Conservation (phyloP, 805 yeast species). For the Ogataea methanolica region DNA sequence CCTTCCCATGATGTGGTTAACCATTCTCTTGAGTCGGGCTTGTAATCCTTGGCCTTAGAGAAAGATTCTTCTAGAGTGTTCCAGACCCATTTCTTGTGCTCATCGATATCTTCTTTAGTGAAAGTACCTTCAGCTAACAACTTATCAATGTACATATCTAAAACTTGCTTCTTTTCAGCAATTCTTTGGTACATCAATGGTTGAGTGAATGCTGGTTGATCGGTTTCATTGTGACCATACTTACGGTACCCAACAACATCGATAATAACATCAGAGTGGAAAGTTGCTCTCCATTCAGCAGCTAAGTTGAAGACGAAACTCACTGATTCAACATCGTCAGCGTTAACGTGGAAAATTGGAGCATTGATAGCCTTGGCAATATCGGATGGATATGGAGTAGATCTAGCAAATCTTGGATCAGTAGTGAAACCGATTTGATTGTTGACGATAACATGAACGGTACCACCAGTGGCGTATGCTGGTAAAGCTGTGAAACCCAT, state of each 20-base stretch:
- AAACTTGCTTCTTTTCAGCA: conserved; percentile 82
- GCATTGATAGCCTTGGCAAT: conserved; percentile 95
- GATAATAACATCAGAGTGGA: conserved; percentile 93
- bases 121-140: conserved; percentile 84
- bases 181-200: conserved; percentile 94
- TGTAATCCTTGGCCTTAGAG: conserved; percentile 80
- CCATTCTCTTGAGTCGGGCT: conserved; percentile 95
- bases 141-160: conserved; percentile 79
- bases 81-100: conserved; percentile 99
- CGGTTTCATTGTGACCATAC: conserved; percentile 99
- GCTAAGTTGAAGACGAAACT: conserved; percentile 92
- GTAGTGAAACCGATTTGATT: conserved; percentile 99
- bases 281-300: conserved; percentile 96
- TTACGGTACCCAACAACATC: conserved; percentile 98
- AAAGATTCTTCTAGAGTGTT: conserved; percentile 85
- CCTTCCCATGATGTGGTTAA: conserved; percentile 98
- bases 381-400: conserved; percentile 97
- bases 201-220: conserved; percentile 98
- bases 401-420: conserved; percentile 95
- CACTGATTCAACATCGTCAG: conserved; percentile 94
- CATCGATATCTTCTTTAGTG: conserved; percentile 84
- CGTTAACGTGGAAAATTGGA: conserved; percentile 98
- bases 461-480: conserved; percentile 97
- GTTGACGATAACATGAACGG: conserved; percentile 91
- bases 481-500: conserved; percentile 92